These are phyloP conservation scores for Septoria petroselini DNA, from an alignment of 2,329 filamentous ascomycete genomes.

Conservation along the genomic window DNA sequence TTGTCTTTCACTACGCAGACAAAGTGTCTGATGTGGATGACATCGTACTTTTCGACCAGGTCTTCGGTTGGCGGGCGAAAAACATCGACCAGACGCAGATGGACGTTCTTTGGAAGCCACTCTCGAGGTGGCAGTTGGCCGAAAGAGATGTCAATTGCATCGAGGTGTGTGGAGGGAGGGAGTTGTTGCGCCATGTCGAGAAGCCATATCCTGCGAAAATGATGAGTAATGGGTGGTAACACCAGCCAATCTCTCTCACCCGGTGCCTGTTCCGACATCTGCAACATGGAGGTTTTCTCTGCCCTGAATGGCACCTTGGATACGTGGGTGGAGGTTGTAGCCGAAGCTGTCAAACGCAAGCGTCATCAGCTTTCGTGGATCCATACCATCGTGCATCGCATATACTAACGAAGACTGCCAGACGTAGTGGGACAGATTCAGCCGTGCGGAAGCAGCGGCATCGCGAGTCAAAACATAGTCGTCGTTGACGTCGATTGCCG, in stretches of 20 bases:
- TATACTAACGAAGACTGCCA: constrained; percentile 24
- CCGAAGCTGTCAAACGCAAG: constrained; percentile 11
- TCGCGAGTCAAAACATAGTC: constrained; percentile 27
- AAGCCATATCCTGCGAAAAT: constrained; percentile 20
- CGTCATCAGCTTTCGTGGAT: background rate
- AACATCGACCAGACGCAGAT: constrained; percentile 24
- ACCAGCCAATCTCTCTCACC: constrained; percentile 10
- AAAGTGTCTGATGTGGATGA: constrained; percentile 32
- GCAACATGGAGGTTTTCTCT: constrained; percentile 21
- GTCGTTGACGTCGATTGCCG: constrained; percentile 23
- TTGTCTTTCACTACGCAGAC: constrained; percentile 27
- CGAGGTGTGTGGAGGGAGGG: constrained; percentile 22
- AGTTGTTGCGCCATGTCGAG: constrained; percentile 25
- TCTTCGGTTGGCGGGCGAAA: constrained; percentile 20
- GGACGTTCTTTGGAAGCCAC: constrained; percentile 22
- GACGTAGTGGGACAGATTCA: constrained; percentile 27
- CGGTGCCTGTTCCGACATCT: constrained; percentile 25
- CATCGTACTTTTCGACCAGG: constrained; percentile 25
- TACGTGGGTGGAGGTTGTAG: constrained; percentile 25
- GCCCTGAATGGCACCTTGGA: constrained; percentile 19
- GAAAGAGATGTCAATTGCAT: constrained; percentile 30
- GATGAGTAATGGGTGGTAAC: background rate
- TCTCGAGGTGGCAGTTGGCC: constrained; percentile 22
- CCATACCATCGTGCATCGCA: background rate
- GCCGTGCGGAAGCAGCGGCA: constrained; percentile 23